Evolutionary conservation across 768 basidiomycete species (phyloP), one percentile per base, ranked within the genome.

Genomic region (Mycena leptocephala): DNA sequence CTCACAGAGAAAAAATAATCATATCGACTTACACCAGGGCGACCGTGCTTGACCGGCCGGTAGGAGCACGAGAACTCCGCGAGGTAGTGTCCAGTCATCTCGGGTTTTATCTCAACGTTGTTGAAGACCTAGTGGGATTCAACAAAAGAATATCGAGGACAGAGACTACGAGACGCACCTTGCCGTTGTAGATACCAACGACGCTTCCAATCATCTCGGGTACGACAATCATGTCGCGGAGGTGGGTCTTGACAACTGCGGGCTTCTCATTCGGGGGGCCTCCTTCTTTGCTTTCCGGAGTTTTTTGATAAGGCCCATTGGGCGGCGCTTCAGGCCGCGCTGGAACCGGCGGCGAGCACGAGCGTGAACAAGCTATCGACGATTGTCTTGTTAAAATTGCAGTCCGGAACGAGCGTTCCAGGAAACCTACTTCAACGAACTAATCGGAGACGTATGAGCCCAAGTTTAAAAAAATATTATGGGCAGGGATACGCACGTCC

Each of bases 121-220:
- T 96, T 97, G 91, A 97, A 97, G 76, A 94, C 93, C 95, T 96
- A 14, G 37, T 30, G 33, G 56, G 66, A 26, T 16, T 39, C 6
- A 35, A 37, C 16, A 46, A 56, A 32, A 4, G 26, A 10, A 0
- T 39, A 28, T 5, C 43, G 65, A 22, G 16, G 51, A 22, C 16
- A 46, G 28, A 53, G 39, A 24, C 20, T 28, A 74, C 3, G 18
- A 85, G 30, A 32, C 86, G 76, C 83, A 96, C 95, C 92, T 98
- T 98, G 84, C 97, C 97, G 84, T 97, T 98, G 93, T 99, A 99
- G 85, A 99, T 98, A 77, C 98, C 98, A 78, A 99, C 93, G 79
- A 99, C 96, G 82, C 93, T 95, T 76, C 98, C 98, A 87, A 99
- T 99, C 98, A 99, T 99, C 91, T 99, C 98, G 63, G 98, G 98